These are phyloP conservation scores for Metschnikowia dekortorum DNA, from an alignment of 805 yeast genomes.

Conservation along the genomic window DNA sequence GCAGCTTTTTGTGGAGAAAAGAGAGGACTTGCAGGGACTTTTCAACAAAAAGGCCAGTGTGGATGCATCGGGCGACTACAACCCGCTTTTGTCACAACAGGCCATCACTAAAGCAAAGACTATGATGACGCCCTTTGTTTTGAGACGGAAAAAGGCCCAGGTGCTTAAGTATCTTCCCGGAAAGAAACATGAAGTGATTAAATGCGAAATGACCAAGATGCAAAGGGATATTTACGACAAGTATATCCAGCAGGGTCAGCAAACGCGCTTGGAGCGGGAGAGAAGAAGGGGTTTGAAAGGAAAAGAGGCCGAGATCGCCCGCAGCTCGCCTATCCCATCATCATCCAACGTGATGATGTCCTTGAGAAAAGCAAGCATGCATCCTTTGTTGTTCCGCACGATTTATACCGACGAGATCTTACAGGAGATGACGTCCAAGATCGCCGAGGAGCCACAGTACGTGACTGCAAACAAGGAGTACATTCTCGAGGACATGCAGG, in stretches of 20 bases:
- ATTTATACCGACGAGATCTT: constrained; percentile 54
- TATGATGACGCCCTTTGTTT: constrained; percentile 97
- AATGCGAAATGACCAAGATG: constrained; percentile 56
- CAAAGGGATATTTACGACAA: constrained; percentile 60
- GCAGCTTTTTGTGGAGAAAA: constrained; percentile 67
- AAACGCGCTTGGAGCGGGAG: constrained; percentile 40
- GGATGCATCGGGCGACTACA: constrained; percentile 46
- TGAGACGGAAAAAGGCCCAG: constrained; percentile 88
- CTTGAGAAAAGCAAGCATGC: constrained; percentile 87
- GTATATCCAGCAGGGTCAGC: constrained; percentile 46
- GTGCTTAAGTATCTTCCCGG: constrained; percentile 86
- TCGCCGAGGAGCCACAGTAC: constrained; percentile 79
- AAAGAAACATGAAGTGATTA: constrained; percentile 59
- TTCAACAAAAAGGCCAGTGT: constrained; percentile 87
- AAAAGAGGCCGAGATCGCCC: constrained; percentile 32
- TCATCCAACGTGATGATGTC: constrained; percentile 78
- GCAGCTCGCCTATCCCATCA: constrained; percentile 33
- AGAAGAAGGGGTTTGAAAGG: constrained; percentile 36
- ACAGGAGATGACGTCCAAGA: constrained; percentile 65
- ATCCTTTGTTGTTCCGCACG: constrained; percentile 79
- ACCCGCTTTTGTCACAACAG: constrained; percentile 83
- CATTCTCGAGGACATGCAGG: constrained; percentile 90
- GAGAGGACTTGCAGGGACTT: constrained; percentile 74
- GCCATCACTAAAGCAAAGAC: constrained; percentile 91
- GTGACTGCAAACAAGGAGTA: constrained; percentile 69